Evolutionary conservation across 495 filamentous ascomycete species (phyloP).

Genomic region (Parmelia sp.): DNA sequence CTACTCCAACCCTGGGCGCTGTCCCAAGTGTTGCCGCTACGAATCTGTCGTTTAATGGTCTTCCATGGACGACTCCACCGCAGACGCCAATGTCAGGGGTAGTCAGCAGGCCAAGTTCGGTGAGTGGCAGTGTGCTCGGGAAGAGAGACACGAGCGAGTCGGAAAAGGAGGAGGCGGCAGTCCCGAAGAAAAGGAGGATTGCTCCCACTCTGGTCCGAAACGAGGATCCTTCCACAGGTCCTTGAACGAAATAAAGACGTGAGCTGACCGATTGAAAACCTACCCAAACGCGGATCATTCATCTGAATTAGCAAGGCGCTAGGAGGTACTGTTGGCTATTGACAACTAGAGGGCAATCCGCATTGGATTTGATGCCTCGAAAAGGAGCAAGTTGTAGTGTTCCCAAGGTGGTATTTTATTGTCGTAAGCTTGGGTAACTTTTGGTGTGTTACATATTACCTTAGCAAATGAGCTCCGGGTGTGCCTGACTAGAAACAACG

Average conservation of each 20-base stretch:
- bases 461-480: background rate
- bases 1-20: slow-evolving; percentile 65
- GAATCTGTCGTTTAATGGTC: slow-evolving; percentile 52
- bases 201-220: slow-evolving; percentile 60
- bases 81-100: slow-evolving; percentile 59
- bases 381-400: background rate
- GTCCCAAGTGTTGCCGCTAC: slow-evolving; percentile 68
- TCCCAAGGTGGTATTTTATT: background rate
- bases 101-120: slow-evolving; percentile 38
- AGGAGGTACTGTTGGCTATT: slow-evolving; percentile 13
- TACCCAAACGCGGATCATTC: background rate
- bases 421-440: background rate
- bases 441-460: background rate
- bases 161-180: slow-evolving; percentile 54
- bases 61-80: slow-evolving; percentile 70
- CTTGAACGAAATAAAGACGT: background rate
- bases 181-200: slow-evolving; percentile 67
- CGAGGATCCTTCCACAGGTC: slow-evolving; percentile 15
- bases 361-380: slow-evolving; percentile 1
- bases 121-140: slow-evolving; percentile 46
- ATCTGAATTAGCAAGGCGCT: slow-evolving; percentile 18
- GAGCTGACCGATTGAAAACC: too few species aligned
- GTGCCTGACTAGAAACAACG: slow-evolving; percentile 7
- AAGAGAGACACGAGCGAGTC: slow-evolving; percentile 52
- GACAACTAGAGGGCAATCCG: background rate